Evolutionary conservation across 2,329 filamentous ascomycete genomes (phyloP), one percentile per base, ranked within the genome.

Genomic region (Pyrenophora seminiperda): DNA sequence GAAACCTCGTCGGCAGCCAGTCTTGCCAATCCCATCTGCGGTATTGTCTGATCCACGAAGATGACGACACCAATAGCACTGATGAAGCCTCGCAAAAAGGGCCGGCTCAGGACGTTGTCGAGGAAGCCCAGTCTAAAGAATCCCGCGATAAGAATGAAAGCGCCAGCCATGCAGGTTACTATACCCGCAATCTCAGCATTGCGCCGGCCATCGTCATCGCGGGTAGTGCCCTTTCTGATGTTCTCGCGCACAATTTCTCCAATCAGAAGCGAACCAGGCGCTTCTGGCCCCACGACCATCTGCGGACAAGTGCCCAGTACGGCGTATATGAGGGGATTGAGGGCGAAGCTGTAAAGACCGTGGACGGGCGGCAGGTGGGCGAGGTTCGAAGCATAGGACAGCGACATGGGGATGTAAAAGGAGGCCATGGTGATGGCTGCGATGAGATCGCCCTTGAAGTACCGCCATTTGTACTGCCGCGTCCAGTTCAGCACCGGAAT

Each of bases 21-120:
- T 1, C 80, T 76, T 30, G 80, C 81, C 17, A 99, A 80, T 0
- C 94, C 94, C 63, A 96, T 81, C 73, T 97, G 91, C 0, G 93
- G 92, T 44, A 97, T 89, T 36, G 96, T 77, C 74, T 99, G 94
- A 71, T 97, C 94, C 29, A 97, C 90, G 31, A 95, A 85, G 68
- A 99, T 97, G 58, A 97, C 92, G 47, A 97, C 90, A 40, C 94
- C 94, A 69, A 99, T 95, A 41, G 94, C 94, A 49, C 90, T 96
- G 74, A 99, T 97, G 76, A 99, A 99, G 1, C 94, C 94, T 52
- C 94, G 82, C 47, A 97, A 76, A 64, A 99, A 97, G 1, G 94
- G 94, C 27, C 91, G 83, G 61, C 92, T 97, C 29, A 99, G 81
- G 9, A 99, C 92, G 65, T 91, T 96, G 69, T 99, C 94, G 54